A percentile compares a stretch with the other conserved stretches of the same genome.
phyloP scores from a whole-genome alignment of 225 moss, liverwort and hornwort genomes.

The Pleurozium schreberi region DNA sequence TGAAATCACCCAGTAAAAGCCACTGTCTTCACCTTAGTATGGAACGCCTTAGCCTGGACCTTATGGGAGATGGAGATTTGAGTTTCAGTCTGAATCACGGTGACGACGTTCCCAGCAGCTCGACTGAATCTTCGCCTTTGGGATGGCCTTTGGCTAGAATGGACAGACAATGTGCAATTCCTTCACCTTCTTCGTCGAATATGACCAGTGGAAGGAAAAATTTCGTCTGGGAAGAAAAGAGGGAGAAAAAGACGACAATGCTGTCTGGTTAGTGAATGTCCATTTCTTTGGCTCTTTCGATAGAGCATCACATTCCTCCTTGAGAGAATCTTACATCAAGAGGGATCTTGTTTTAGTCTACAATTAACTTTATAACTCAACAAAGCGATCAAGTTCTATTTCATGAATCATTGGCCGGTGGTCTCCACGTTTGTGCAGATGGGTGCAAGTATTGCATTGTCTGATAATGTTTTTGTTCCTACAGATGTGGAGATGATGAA shows the following conservation, averaged over 20 bases:
- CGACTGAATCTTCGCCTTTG: slow-evolving; percentile 81
- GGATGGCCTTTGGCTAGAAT: slow-evolving; percentile 84
- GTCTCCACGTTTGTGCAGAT: neutral
- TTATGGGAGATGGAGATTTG: slow-evolving; percentile 76
- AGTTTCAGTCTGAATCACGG: slow-evolving; percentile 55
- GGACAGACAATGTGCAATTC: slow-evolving; percentile 60
- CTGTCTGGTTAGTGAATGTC: slow-evolving; percentile 58
- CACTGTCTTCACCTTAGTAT: slow-evolving; percentile 39
- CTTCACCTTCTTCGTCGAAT: slow-evolving; percentile 73
- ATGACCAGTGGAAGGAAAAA: slow-evolving; percentile 54
- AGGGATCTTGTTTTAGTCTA: neutral
- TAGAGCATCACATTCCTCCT: neutral
- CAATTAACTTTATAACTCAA: neutral
- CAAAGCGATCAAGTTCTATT: neutral
- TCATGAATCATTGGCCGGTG: neutral
- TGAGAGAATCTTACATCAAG: neutral
- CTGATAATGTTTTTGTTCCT: neutral
- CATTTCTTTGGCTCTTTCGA: neutral
- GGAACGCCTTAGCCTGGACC: slow-evolving; percentile 73
- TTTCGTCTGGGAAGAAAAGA: slow-evolving; percentile 86
- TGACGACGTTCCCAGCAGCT: slow-evolving; percentile 74
- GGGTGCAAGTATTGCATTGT: neutral
- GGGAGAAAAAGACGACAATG: slow-evolving; percentile 68
- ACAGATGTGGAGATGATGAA: slow-evolving; percentile 99
- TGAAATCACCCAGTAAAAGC: neutral